Evolutionary conservation across 768 basidiomycete species (phyloP).

Genomic region (Leccinum subgranulosum): DNA sequence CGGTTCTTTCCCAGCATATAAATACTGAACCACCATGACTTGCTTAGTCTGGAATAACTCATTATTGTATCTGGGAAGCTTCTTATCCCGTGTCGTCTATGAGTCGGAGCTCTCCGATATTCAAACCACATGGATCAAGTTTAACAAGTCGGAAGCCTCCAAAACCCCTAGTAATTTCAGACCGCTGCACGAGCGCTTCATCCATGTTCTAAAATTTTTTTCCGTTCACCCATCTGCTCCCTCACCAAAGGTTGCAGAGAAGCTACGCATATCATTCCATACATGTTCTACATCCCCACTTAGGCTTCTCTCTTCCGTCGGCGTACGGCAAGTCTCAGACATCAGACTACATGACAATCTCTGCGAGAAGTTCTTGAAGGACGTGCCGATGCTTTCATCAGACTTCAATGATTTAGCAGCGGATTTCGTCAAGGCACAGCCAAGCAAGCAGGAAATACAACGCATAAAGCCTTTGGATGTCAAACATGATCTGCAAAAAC

Average conservation of each 20-base stretch:
- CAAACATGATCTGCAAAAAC: neutral
- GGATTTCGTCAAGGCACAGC: constrained; percentile 38
- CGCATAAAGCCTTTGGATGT: neutral
- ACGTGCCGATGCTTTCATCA: constrained; percentile 67
- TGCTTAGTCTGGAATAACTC: neutral
- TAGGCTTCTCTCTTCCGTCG: neutral
- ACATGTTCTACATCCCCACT: neutral
- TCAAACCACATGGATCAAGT: neutral
- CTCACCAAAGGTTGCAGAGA: neutral
- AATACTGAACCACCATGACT: neutral
- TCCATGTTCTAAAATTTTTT: neutral
- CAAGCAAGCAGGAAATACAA: neutral
- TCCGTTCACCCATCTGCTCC: neutral
- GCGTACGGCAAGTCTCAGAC: neutral
- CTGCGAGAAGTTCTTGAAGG: constrained; percentile 41
- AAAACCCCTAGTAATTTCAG: too few species aligned
- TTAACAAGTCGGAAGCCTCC: too few species aligned
- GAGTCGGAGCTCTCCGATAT: neutral
- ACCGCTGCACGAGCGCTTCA: neutral
- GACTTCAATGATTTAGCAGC: constrained; percentile 47
- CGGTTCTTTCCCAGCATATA: too few species aligned
- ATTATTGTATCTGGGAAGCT: neutral
- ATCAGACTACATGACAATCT: neutral
- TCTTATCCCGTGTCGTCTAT: neutral
- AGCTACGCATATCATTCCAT: neutral